phyloP scores from a whole-genome alignment of 805 yeast species.

The Kodamaea jinghongensis region DNA sequence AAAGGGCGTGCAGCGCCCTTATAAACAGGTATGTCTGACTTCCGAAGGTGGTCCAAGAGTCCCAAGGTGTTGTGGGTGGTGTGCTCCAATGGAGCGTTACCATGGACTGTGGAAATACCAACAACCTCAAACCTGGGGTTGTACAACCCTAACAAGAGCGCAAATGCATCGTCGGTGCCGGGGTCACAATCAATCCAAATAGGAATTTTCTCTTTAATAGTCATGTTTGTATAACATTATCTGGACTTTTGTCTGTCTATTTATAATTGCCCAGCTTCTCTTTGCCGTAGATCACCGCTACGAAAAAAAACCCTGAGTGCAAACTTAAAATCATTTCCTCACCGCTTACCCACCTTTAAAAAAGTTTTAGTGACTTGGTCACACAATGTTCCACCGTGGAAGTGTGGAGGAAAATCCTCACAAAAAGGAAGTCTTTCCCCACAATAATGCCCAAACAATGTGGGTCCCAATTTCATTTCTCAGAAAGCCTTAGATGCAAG shows the following conservation, averaged over 20 bases:
- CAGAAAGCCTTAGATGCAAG: too few relatives aligned
- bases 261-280: constrained; percentile 2
- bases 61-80: constrained; percentile 72
- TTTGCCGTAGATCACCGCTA: constrained; percentile 1
- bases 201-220: constrained; percentile 39
- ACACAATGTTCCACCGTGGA: too few relatives aligned
- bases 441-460: too few relatives aligned
- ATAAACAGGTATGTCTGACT: constrained; percentile 58
- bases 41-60: constrained; percentile 56
- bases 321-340: neutral
- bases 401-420: too few relatives aligned
- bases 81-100: constrained; percentile 60
- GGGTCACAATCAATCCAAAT: constrained; percentile 92
- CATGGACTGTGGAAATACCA: constrained; percentile 76
- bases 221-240: constrained; percentile 14
- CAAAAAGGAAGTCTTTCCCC: too few relatives aligned
- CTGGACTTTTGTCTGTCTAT: neutral
- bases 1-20: constrained; percentile 64
- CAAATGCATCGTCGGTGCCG: constrained; percentile 86
- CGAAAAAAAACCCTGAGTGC: constrained; percentile 3
- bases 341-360: neutral
- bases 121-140: constrained; percentile 56
- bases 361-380: too few relatives aligned
- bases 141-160: constrained; percentile 60
- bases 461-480: too few relatives aligned